Evolutionary conservation across 2,329 filamentous ascomycete species (phyloP), one percentile per base, ranked within the genome.

Genomic region (Xylaria sp.): DNA sequence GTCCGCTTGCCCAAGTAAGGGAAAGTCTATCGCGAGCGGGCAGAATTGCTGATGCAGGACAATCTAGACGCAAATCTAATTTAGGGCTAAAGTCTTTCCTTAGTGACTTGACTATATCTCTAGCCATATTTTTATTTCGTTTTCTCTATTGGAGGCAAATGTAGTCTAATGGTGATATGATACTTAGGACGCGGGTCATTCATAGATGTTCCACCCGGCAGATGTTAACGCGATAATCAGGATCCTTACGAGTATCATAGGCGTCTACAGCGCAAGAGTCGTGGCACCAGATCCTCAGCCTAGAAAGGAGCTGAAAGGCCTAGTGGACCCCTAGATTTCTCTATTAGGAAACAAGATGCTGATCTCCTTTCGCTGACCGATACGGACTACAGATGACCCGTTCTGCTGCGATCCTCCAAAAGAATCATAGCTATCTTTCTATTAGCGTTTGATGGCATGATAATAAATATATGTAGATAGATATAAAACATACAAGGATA

Each of bases 301-400:
- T 43, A 39, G 25, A 33, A 33, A 18, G n/a, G 62, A 66, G 67
- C 67, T 69, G 67, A 69, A 59, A 54, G 31, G 4, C 18, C 46
- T 18, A 31, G 58, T 62, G 62, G 67, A 46, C 33, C 62, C 66
- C 23, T 31, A 3, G 15, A 23, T 18, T 60, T 43, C 56, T 13
- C 8, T 59, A 39, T 28, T 48, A 13, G 52, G 52, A 61, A 49
- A 46, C 6, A 28, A 31, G 8, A 33, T 48, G 62, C 51, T 52
- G 67, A 69, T 69, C 67, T 48, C 9, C 18, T 59, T 43, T 62
- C 66, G 62, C 46, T 58, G 58, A 54, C 67, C 62, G 62, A 57
- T 18, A 18, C 58, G 46, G 56, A 62, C 15, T 20, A 36, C 18
- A 15, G 66, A 68, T 64, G 39, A 64, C 57, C 56, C 66, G 57